A percentile compares a stretch with the other conserved stretches of the same genome.
phyloP scores from a whole-genome alignment of 441 rosid genomes.

The Gossypium davidsonii region DNA sequence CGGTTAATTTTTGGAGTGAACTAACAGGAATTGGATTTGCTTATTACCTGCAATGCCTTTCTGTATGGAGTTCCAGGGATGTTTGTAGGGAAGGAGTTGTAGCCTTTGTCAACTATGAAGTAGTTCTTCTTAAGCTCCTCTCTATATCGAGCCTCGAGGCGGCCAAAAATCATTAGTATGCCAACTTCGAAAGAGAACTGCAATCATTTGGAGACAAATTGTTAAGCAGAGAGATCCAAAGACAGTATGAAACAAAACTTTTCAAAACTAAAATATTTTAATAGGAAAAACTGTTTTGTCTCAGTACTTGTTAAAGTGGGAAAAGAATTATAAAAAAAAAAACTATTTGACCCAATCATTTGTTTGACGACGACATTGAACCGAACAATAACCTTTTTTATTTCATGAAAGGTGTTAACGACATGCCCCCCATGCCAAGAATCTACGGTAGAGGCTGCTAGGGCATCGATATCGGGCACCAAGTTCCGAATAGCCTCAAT shows the following conservation, averaged over 20 bases:
- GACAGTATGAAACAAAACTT: neutral
- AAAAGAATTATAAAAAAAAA: neutral
- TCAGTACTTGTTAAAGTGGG: neutral
- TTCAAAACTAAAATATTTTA: neutral
- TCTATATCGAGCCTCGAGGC: conserved; percentile 38
- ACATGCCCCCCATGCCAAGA: conserved; percentile 45
- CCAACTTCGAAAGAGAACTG: conserved; percentile 72
- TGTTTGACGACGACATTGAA: neutral
- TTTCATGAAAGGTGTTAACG: conserved; percentile 52
- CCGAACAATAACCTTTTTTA: conserved; percentile 42
- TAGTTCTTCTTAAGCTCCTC: conserved; percentile 49
- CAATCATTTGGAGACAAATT: neutral
- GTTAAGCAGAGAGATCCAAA: neutral
- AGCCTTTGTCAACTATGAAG: conserved; percentile 46
- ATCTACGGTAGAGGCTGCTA: conserved; percentile 40
- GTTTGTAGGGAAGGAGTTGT: conserved; percentile 54
- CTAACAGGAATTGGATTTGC: neutral
- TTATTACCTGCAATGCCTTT: conserved; percentile 43
- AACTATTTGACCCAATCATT: neutral
- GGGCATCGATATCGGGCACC: conserved; percentile 47
- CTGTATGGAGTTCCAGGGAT: conserved; percentile 52
- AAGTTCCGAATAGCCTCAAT: conserved; percentile 41
- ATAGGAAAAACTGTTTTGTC: neutral
- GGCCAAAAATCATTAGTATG: conserved; percentile 49
- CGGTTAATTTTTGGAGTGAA: neutral